A percentile compares a stretch with the other conserved stretches of the same genome.
Conservation (phyloP, 495 filamentous ascomycete species). For the Penicillium subrubescens region DNA sequence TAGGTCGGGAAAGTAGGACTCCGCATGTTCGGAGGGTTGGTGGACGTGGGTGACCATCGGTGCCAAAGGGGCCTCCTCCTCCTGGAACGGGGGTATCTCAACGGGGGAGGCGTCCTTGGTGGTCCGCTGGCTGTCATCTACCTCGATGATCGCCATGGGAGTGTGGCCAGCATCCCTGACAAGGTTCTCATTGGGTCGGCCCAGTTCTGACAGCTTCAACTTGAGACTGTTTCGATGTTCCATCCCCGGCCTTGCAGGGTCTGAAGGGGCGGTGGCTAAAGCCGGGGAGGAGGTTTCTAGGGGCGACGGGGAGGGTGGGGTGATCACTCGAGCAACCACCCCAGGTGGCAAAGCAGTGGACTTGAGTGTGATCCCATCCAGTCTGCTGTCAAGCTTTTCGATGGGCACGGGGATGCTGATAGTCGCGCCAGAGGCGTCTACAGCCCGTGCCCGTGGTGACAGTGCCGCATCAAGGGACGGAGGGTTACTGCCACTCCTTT, state of each 20-base stretch:
- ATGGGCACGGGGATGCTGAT: constrained; percentile 45
- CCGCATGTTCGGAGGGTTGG: constrained; percentile 41
- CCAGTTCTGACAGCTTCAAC: constrained; percentile 46
- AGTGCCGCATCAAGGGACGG: constrained; percentile 48
- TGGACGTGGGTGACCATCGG: constrained; percentile 30
- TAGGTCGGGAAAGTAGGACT: constrained; percentile 48
- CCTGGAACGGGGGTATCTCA: constrained; percentile 16
- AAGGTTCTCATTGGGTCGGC: constrained; percentile 41
- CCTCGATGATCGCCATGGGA: constrained; percentile 48
- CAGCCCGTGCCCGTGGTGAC: constrained; percentile 37
- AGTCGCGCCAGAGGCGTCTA: constrained; percentile 20
- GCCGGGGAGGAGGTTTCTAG: constrained; percentile 34
- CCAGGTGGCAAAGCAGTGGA: constrained; percentile 47
- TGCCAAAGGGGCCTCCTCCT: constrained; percentile 33
- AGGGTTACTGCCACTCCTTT: constrained; percentile 21
- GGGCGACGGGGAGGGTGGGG: constrained; percentile 44
- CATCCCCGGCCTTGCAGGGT: constrained; percentile 27
- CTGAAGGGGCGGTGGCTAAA: constrained; percentile 21
- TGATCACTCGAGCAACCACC: constrained; percentile 48
- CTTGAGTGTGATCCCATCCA: constrained; percentile 52
- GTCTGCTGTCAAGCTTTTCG: constrained; percentile 49
- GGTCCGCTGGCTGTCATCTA: constrained; percentile 35
- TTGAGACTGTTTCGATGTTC: constrained; percentile 43
- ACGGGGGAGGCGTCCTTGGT: constrained; percentile 30
- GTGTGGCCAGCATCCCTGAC: constrained; percentile 49